phyloP scores from a whole-genome alignment of 2,329 filamentous ascomycete genomes.

The Berkeleyomyces rouxiae region DNA sequence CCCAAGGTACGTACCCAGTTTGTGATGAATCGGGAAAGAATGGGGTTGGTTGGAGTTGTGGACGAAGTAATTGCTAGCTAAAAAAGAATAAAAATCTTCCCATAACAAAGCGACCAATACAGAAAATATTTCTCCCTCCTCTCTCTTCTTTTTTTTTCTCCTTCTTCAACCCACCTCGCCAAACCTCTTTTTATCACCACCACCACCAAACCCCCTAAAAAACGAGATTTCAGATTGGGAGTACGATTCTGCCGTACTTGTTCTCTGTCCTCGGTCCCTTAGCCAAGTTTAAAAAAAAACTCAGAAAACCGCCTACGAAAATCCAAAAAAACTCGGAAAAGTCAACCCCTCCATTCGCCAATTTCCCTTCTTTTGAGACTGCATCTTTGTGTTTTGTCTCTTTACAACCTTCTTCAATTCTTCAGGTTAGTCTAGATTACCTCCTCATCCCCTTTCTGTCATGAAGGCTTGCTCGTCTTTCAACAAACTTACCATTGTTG shows the following conservation, averaged over 20 bases:
- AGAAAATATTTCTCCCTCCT: conserved; percentile 25
- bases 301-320: conserved; percentile 21
- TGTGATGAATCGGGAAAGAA: not conserved
- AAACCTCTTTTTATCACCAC: conserved; percentile 30
- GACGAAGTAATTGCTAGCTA: not conserved
- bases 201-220: conserved; percentile 25
- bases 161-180: conserved; percentile 28
- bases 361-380: conserved; percentile 8
- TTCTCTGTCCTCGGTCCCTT: conserved; percentile 43
- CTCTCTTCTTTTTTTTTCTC: conserved; percentile 23
- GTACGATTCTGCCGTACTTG: conserved; percentile 39
- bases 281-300: conserved; percentile 18
- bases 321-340: conserved; percentile 45
- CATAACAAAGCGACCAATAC: conserved; percentile 15
- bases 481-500: too few relatives aligned
- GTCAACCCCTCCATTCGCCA: conserved; percentile 33
- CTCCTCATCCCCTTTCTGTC: too few relatives aligned
- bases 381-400: conserved; percentile 11
- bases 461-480: too few relatives aligned
- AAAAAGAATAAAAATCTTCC: not conserved
- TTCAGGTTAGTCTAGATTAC: not conserved
- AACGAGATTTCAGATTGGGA: conserved; percentile 35
- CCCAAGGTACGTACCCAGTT: not conserved
- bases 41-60: conserved; percentile 4
- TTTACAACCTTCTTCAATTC: conserved; percentile 12